A percentile compares a stretch with the other conserved stretches of the same genome.
Evolutionary conservation across 495 filamentous ascomycete species (phyloP).

Genomic region (Penicillium tannophilum): DNA sequence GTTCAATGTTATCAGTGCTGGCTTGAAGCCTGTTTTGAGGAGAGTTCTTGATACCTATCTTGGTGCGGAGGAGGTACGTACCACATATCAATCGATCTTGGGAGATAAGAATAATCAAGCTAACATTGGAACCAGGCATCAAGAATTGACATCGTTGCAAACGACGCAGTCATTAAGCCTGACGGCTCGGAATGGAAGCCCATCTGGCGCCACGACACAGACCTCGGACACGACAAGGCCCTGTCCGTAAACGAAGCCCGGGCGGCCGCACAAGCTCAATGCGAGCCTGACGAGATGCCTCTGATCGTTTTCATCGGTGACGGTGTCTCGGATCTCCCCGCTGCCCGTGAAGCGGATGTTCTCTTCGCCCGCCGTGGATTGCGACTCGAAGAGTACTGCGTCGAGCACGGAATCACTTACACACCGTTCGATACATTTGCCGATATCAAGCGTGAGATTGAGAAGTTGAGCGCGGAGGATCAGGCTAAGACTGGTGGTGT

Average conservation of each 20-base stretch:
- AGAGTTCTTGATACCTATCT: constrained; percentile 65
- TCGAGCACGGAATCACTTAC: constrained; percentile 63
- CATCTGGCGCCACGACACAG: constrained; percentile 68
- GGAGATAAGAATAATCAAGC: too few species aligned
- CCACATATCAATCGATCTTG: too few species aligned
- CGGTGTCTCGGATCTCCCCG: constrained; percentile 74
- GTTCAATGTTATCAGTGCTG: constrained; percentile 75
- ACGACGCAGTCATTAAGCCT: constrained; percentile 61
- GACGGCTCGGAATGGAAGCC: constrained; percentile 68
- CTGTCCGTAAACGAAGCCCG: constrained; percentile 64
- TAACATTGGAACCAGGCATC: constrained; percentile 34
- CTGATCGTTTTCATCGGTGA: constrained; percentile 78
- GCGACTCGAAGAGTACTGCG: constrained; percentile 71
- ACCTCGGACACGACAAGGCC: constrained; percentile 73
- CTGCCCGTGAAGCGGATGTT: constrained; percentile 73
- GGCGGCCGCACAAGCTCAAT: constrained; percentile 50
- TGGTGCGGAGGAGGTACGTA: constrained; percentile 56
- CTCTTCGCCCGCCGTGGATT: constrained; percentile 72
- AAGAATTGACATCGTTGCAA: constrained; percentile 71
- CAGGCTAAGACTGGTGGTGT: constrained; percentile 64
- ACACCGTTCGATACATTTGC: constrained; percentile 68
- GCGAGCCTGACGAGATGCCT: constrained; percentile 64
- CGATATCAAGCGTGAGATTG: constrained; percentile 66
- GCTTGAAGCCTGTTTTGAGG: constrained; percentile 65
- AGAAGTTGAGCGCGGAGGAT: constrained; percentile 61